These are phyloP conservation scores for Xylariaceae sp. DNA, from an alignment of 2,329 filamentous ascomycete species.

Conservation along the genomic window DNA sequence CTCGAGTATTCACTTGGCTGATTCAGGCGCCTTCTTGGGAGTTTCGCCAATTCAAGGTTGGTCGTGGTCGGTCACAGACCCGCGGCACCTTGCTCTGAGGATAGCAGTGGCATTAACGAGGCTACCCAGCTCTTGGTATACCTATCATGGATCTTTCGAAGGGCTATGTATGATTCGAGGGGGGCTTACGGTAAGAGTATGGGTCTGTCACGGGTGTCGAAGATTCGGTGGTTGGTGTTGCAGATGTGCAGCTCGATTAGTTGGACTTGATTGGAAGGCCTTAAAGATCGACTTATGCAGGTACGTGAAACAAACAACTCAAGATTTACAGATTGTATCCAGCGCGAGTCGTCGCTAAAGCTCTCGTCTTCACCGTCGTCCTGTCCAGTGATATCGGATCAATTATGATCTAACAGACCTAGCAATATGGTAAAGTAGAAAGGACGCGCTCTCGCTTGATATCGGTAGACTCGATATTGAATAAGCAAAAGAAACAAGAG, in stretches of 20 bases:
- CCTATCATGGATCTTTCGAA: too few species aligned
- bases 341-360: not conserved
- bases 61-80: not conserved
- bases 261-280: not conserved
- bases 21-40: not conserved
- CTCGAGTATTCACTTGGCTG: not conserved
- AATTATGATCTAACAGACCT: not conserved
- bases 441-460: not conserved
- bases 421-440: not conserved
- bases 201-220: not conserved
- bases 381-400: not conserved
- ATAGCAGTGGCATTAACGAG: not conserved
- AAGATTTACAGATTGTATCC: not conserved
- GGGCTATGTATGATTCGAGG: too few species aligned
- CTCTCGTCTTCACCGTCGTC: not conserved
- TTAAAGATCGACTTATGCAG: not conserved
- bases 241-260: not conserved
- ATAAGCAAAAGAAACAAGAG: not conserved
- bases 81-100: not conserved
- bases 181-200: not conserved
- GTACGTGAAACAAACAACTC: not conserved
- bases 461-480: not conserved
- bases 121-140: not conserved
- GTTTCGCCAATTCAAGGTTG: not conserved
- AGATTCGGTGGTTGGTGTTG: not conserved